These are phyloP conservation scores for Xylariales sp. DNA, from an alignment of 2,329 filamentous ascomycete species.

Conservation along the genomic window DNA sequence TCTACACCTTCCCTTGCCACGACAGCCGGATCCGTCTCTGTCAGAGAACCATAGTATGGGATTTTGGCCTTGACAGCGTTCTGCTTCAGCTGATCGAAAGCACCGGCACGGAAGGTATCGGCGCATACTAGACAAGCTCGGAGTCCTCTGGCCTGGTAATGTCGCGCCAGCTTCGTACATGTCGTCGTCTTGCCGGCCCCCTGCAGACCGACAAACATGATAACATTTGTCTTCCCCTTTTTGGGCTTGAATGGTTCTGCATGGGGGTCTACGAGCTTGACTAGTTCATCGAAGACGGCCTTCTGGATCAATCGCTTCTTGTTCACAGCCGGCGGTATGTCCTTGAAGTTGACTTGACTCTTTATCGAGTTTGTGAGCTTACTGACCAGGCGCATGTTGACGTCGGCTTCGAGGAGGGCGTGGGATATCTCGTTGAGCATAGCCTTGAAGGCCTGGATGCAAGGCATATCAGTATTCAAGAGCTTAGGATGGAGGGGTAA, in stretches of 20 bases:
- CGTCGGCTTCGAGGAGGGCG: conserved; percentile 92
- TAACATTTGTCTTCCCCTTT: conserved; percentile 93
- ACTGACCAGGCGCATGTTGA: conserved; percentile 91
- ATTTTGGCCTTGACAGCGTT: conserved; percentile 99
- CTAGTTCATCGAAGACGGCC: conserved; percentile 93
- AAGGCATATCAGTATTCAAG: conserved; percentile 29
- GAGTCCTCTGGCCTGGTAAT: conserved; percentile 92
- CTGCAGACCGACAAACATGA: conserved; percentile 99
- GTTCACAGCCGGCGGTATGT: conserved; percentile 85
- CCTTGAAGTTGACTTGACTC: conserved; percentile 86
- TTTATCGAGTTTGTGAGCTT: conserved; percentile 92
- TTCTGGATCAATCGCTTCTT: conserved; percentile 99
- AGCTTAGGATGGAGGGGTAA: conserved; percentile 3
- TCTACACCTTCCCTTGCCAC: conserved; percentile 95
- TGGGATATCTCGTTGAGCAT: conserved; percentile 99
- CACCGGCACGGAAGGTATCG: conserved; percentile 96
- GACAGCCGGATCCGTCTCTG: conserved; percentile 89
- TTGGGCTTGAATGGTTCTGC: conserved; percentile 94
- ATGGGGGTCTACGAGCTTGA: conserved; percentile 92
- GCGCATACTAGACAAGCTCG: conserved; percentile 92
- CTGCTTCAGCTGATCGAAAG: conserved; percentile 97
- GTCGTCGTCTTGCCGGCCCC: conserved; percentile 97
- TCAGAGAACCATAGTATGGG: conserved; percentile 94
- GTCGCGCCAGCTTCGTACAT: conserved; percentile 91
- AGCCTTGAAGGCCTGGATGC: conserved; percentile 75